These are phyloP conservation scores for Starmerella stellata DNA, from an alignment of 805 yeast genomes.

Conservation along the genomic window DNA sequence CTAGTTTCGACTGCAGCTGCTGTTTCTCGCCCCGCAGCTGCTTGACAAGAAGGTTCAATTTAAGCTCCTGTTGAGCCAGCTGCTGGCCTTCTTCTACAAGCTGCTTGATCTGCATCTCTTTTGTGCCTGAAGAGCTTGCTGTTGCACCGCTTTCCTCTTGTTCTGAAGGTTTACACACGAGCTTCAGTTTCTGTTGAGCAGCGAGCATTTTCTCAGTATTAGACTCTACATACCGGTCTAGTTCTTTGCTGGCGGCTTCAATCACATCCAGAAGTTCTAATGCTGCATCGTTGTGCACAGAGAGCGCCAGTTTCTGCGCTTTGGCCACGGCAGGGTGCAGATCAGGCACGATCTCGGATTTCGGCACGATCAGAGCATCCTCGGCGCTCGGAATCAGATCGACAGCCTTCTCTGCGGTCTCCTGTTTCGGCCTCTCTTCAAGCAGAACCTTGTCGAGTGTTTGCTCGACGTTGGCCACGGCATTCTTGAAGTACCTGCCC, in stretches of 20 bases:
- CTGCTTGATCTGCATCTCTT: conserved; percentile 44
- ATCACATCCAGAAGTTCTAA: conserved; percentile 8
- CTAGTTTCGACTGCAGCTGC: conserved; percentile 23
- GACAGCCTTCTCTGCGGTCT: not conserved
- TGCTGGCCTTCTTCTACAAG: conserved; percentile 30
- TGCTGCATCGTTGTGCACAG: conserved; percentile 7
- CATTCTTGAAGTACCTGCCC: conserved; percentile 24
- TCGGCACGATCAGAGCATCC: conserved; percentile 27
- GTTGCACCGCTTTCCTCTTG: not conserved
- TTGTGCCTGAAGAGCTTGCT: conserved; percentile 1
- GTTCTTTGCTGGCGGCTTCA: conserved; percentile 2
- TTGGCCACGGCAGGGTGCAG: conserved; percentile 14
- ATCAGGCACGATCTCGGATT: conserved; percentile 36
- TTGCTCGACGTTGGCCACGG: conserved; percentile 29
- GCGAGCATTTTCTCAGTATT: conserved; percentile 6
- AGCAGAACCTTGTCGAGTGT: conserved; percentile 26
- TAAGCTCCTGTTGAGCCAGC: conserved; percentile 35
- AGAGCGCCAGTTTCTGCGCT: conserved; percentile 10
- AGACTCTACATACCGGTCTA: conserved; percentile 2
- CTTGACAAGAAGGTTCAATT: conserved; percentile 47
- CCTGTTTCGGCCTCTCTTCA: conserved; percentile 8
- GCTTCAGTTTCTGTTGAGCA: conserved; percentile 9
- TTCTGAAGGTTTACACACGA: conserved; percentile 5
- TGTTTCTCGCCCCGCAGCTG: conserved; percentile 35
- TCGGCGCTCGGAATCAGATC: conserved; percentile 25